phyloP scores from a whole-genome alignment of 1,284 basidiomycete genomes.

The Cutaneotrichosporon curvatum region DNA sequence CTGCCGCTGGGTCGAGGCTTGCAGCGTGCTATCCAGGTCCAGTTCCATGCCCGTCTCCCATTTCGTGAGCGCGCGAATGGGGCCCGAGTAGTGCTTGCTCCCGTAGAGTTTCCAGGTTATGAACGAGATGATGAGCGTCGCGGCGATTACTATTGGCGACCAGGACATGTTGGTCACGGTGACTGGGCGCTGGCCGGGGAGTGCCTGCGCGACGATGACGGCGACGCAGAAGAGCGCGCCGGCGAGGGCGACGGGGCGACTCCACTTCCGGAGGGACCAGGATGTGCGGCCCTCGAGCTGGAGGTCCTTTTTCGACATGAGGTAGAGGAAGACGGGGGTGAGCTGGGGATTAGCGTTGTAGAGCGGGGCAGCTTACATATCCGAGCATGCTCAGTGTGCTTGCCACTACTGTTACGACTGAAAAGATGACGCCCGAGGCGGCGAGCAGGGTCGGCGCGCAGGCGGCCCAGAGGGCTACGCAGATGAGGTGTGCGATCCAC shows the following conservation, averaged over 20 bases:
- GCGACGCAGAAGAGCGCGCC: conserved; percentile 27
- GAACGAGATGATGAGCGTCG: conserved; percentile 31
- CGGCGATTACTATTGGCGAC: conserved; percentile 36
- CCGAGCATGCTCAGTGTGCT: conserved; percentile 35
- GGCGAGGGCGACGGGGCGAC: conserved; percentile 32
- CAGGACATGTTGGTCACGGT: conserved; percentile 34
- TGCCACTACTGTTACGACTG: conserved; percentile 35
- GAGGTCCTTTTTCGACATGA: conserved; percentile 36
- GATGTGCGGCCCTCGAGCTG: conserved; percentile 39
- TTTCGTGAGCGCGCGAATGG: conserved; percentile 43
- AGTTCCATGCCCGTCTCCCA: conserved; percentile 46
- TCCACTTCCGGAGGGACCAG: conserved; percentile 38
- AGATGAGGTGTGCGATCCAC: conserved; percentile 37
- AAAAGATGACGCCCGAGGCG: conserved; percentile 23
- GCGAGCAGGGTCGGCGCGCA: conserved; percentile 31
- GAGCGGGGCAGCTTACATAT: conserved; percentile 28
- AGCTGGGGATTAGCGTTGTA: conserved; percentile 10
- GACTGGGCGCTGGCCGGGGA: conserved; percentile 34
- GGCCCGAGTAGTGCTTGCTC: conserved; percentile 39
- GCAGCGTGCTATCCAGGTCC: conserved; percentile 27
- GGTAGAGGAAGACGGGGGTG: conserved; percentile 36
- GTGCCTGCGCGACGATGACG: conserved; percentile 31
- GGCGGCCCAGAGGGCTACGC: conserved; percentile 26
- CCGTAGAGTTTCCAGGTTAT: conserved; percentile 24
- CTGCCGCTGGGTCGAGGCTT: conserved; percentile 5